phyloP scores from a whole-genome alignment of 2,329 filamentous ascomycete species.

The Alternaria arbusti region DNA sequence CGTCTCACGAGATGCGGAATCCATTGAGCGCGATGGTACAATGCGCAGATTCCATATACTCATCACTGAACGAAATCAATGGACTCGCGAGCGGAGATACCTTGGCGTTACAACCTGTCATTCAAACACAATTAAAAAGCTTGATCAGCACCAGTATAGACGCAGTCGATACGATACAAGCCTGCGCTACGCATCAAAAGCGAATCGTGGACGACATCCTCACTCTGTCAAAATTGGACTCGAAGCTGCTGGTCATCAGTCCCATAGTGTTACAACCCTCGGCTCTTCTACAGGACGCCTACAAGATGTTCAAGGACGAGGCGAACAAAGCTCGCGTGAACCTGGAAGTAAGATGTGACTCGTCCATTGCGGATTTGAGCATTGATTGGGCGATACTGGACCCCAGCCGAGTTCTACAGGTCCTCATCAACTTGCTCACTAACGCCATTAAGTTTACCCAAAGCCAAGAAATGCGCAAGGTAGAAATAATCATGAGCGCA shows the following conservation, averaged over 20 bases:
- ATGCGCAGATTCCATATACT: conserved; percentile 28
- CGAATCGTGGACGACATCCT: conserved; percentile 36
- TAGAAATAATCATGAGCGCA: conserved; percentile 9
- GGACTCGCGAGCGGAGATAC: background rate
- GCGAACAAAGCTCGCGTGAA: conserved; percentile 18
- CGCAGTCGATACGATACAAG: conserved; percentile 30
- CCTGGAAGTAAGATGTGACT: conserved; percentile 13
- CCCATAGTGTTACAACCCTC: conserved; percentile 24
- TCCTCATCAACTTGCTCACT: conserved; percentile 40
- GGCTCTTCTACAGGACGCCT: conserved; percentile 20
- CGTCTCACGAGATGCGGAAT: conserved; percentile 37
- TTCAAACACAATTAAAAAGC: conserved; percentile 4
- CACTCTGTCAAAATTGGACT: conserved; percentile 27
- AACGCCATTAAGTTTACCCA: conserved; percentile 45
- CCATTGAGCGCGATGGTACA: conserved; percentile 38
- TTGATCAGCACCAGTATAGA: conserved; percentile 17
- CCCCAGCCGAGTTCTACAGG: conserved; percentile 23
- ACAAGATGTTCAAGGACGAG: conserved; percentile 34
- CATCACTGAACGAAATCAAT: conserved; percentile 8
- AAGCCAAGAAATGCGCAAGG: conserved; percentile 4
- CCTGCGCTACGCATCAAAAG: conserved; percentile 39
- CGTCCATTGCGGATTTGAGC: conserved; percentile 11
- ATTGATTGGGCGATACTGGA: conserved; percentile 22
- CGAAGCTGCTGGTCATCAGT: conserved; percentile 28
- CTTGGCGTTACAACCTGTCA: background rate